Base-by-base conservation (phyloP, 768 basidiomycete genomes). In the Lactifluus pinguis region DNA sequence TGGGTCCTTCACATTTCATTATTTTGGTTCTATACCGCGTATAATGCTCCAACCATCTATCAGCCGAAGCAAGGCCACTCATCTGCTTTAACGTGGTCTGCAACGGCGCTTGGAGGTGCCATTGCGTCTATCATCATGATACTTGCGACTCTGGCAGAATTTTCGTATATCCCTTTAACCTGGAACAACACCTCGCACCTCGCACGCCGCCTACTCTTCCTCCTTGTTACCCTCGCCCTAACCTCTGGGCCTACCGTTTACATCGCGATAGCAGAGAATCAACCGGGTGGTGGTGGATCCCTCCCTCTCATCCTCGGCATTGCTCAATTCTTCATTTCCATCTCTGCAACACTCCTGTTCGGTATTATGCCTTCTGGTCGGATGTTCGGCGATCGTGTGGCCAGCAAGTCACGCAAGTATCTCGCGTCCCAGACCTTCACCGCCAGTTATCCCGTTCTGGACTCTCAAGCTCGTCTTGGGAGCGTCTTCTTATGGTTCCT, bases 151-250 rank as follows among this genome's bases (percentile, higher is more conserved):
- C 77, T 97, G 52, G 85, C 87, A 60, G 97, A 98, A 76, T 98
- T 97, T 73, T 89, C 89, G 34, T 98, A 97, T 75, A 95, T 99
- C 73, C 97, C 97, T 1, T 90, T 92, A 1, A 98, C 93, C 19
- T 98, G 95, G 97, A 95, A 95, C 73, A 98, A 98, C 75, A 92
- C 94, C 32, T 94, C 93, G 6, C 95, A 98, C 71, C 85, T 98
- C 55, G 87, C 92, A 8, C 90, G 95, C 54, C 87, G 95, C 10
- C 77, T 98, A 13, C 69, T 95, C 59, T 97, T 98, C 78, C 80
- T 99, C 50, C 71, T 91, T 55, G 81, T 98, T 72, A 93, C 93
- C 19, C 86, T 99, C 55, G 95, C 79, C 39, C 79, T 97, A 53
- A 98, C 95, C 10, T 85, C 84, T 62, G 97, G 89, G 32, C 97